Evolutionary conservation across 2,329 filamentous ascomycete species (phyloP).

Genomic region (Fusarium domesticum): DNA sequence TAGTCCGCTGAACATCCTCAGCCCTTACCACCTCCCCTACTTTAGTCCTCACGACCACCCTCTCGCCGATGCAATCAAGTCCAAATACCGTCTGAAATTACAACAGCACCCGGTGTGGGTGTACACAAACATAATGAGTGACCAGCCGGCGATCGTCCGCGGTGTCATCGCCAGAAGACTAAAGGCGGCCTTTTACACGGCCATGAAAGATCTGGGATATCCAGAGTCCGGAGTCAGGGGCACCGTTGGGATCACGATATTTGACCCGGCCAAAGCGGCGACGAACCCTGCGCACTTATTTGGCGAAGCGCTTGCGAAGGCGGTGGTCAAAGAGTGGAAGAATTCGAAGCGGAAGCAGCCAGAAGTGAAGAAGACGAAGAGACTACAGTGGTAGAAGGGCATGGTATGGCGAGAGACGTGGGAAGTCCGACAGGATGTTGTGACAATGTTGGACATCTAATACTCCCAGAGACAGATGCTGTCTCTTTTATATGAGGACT

Average conservation of each 20-base stretch:
- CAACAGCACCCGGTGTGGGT: constrained; percentile 35
- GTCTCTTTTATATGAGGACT: too few relatives aligned
- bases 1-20: constrained; percentile 31
- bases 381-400: background rate
- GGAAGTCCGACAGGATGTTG: too few relatives aligned
- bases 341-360: constrained; percentile 4
- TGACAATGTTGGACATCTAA: too few relatives aligned
- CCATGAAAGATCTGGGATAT: constrained; percentile 29
- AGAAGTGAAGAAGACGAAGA: background rate
- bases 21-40: constrained; percentile 33
- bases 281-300: constrained; percentile 21
- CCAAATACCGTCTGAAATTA: constrained; percentile 27
- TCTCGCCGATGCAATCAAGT: constrained; percentile 24
- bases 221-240: constrained; percentile 15
- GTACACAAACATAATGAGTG: constrained; percentile 17
- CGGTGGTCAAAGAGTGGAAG: constrained; percentile 17
- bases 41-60: constrained; percentile 36
- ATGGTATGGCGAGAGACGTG: background rate
- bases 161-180: constrained; percentile 26
- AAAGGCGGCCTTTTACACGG: constrained; percentile 26
- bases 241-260: constrained; percentile 18
- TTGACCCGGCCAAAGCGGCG: constrained; percentile 16
- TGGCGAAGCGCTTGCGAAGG: constrained; percentile 20
- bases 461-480: too few relatives aligned
- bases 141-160: constrained; percentile 26